Evolutionary conservation across 202 grass and related monocot species (phyloP).

Genomic region (Zoysia matrella): DNA sequence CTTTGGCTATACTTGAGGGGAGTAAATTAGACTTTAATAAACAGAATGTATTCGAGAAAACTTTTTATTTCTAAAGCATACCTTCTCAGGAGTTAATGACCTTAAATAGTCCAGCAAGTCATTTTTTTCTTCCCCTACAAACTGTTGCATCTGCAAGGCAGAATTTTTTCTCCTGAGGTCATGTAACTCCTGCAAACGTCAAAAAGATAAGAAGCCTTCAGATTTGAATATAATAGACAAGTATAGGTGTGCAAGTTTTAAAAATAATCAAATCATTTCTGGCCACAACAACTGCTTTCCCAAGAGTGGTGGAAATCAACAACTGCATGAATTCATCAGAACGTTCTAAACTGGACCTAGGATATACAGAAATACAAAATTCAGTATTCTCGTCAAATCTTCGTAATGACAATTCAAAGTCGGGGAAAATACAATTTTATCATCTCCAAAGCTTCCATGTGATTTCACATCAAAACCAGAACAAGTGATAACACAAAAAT

Average conservation of each 20-base stretch:
- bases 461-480: not conserved
- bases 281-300: too few species aligned
- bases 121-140: conserved; percentile 96
- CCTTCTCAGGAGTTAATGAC: conserved; percentile 95
- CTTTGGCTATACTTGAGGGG: too few species aligned
- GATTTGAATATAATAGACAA: not conserved
- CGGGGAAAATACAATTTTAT: too few species aligned
- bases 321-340: too few species aligned
- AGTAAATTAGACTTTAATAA: too few species aligned
- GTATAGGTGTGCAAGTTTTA: too few species aligned
- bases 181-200: conserved; percentile 69
- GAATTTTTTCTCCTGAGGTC: conserved; percentile 88
- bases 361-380: too few species aligned
- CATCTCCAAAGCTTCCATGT: not conserved
- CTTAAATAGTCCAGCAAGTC: conserved; percentile 96
- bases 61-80: conserved; percentile 8
- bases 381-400: not conserved
- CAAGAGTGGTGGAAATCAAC: too few species aligned
- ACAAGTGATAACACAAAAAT: too few species aligned
- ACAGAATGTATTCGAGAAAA: too few species aligned
- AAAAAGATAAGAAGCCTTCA: conserved; percentile 18
- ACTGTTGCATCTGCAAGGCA: conserved; percentile 91
- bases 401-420: not conserved
- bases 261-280: too few species aligned
- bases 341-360: too few species aligned